Base-by-base conservation (phyloP, 2,329 filamentous ascomycete genomes). In the Penicillium palitans region DNA sequence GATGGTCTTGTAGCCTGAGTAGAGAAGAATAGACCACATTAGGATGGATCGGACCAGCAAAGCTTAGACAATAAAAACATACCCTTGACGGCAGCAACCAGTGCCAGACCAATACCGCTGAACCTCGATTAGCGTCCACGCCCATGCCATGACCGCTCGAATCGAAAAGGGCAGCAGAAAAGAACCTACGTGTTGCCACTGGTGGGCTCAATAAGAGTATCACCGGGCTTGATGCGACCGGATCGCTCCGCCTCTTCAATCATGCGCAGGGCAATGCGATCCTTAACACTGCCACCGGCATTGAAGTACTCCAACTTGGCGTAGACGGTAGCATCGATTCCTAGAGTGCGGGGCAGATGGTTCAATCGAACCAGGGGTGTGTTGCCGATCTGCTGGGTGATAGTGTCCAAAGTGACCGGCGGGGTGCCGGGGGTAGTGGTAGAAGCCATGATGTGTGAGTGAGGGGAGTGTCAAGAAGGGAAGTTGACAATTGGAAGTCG, bases 201-300 rank as follows among this genome's bases (percentile, higher is more conserved):
- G 48, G 95, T 99, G 10, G 95, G 95, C 83, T 99, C 95, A 72
- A 99, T 99, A 70, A 99, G 80, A 52, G 92, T 98, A 78, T 98
- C 93, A 57, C 93, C 95, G 29, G 95, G 95, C 83, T 95, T 97
- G 79, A 99, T 97, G 65, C 93, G 87, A 46, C 95, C 95, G 52
- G 85, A 88, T 72, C 86, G 87, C 83, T 99, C 95, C 15, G 95
- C 95, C 75, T 93, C 90, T 78, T 98, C 93, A 61, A 99, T 90
- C 95, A 99, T 99, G 71, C 95, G 90, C 74, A 97, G 80, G 24
- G 95, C 95, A 74, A 99, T 99, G 61, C 93, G 85, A 78, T 97
- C 93, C 78, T 97, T 97, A 72, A 96, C 90, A 72, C 90, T 95
- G 64, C 93, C 93, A 58, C 93, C 93, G 13, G 93, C 91, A 79